Evolutionary conservation across 129 eudicot genomes (phyloP).

Genomic region (Sambucus nigra): DNA sequence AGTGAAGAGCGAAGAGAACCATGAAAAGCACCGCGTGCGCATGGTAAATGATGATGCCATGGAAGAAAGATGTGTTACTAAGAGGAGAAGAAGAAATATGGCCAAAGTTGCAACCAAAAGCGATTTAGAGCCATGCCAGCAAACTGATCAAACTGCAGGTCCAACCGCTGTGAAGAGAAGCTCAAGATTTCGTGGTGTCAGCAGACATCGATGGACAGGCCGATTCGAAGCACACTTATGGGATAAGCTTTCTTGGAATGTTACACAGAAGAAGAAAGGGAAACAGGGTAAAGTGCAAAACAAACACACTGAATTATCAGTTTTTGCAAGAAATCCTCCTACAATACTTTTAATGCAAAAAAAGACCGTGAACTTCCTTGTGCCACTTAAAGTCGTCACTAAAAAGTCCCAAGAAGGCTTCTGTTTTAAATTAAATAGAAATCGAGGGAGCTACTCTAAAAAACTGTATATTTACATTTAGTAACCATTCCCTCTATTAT

Average conservation of each 20-base stretch:
- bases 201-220: constrained; percentile 77
- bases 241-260: constrained; percentile 86
- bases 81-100: constrained; percentile 52
- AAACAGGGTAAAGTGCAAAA: constrained; percentile 88
- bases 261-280: constrained; percentile 79
- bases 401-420: no score
- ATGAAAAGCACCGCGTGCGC: constrained; percentile 18
- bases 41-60: constrained; percentile 29
- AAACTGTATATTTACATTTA: no score
- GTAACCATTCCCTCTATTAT: no score
- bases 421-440: no score
- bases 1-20: constrained; percentile 36
- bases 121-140: constrained; percentile 23
- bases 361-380: no score
- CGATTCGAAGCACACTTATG: constrained; percentile 73
- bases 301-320: no score
- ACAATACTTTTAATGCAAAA: no score
- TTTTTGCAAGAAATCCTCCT: no score
- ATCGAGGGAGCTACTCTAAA: no score
- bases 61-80: constrained; percentile 34
- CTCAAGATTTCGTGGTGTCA: constrained; percentile 77
- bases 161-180: constrained; percentile 71
- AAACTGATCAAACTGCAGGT: constrained; percentile 24
- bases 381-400: no score
- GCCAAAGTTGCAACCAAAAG: constrained; percentile 17